A percentile compares a stretch with the other conserved stretches of the same genome.
These are phyloP conservation scores for Canariomyces notabilis DNA, from an alignment of 2,329 filamentous ascomycete species.

Conservation along the genomic window DNA sequence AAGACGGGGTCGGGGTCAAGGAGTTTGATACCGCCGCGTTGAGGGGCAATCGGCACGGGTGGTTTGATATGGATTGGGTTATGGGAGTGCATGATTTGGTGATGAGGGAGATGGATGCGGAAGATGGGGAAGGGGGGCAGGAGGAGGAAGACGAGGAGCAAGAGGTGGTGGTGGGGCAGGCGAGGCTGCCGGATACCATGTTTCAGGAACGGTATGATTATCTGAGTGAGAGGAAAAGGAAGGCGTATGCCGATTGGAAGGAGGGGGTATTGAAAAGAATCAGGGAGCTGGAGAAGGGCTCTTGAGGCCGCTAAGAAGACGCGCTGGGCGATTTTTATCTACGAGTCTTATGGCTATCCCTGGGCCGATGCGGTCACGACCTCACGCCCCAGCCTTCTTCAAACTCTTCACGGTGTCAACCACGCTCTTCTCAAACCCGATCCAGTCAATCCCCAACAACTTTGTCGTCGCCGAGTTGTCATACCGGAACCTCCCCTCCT, in stretches of 20 bases:
- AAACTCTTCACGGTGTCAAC: slow-evolving; percentile 61
- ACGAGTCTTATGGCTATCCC: neutral
- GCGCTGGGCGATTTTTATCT: neutral
- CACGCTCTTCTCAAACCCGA: slow-evolving; percentile 54
- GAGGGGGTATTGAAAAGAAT: slow-evolving; percentile 53
- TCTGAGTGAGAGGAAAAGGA: slow-evolving; percentile 57
- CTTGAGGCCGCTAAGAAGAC: slow-evolving; percentile 3
- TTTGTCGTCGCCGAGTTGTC: slow-evolving; percentile 56
- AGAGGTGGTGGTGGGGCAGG: slow-evolving; percentile 37
- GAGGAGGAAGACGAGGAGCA: slow-evolving; percentile 34
- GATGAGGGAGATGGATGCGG: slow-evolving; percentile 24
- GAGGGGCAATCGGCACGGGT: slow-evolving; percentile 51
- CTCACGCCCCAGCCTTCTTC: slow-evolving; percentile 39
- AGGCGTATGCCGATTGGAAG: slow-evolving; percentile 63
- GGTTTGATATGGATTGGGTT: slow-evolving; percentile 62
- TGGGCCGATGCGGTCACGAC: neutral
- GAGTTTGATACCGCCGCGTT: slow-evolving; percentile 60
- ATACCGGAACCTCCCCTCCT: slow-evolving; percentile 43
- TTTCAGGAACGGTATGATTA: slow-evolving; percentile 71
- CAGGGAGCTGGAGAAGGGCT: slow-evolving; percentile 19
- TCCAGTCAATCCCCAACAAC: slow-evolving; percentile 59
- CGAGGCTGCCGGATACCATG: slow-evolving; percentile 60
- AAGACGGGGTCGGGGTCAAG: slow-evolving; percentile 42
- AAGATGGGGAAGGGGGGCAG: slow-evolving; percentile 30
- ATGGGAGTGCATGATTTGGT: slow-evolving; percentile 52